Evolutionary conservation across 108 stramenopile species (phyloP).

Genomic region (Nannochloropsis oceanica): DNA sequence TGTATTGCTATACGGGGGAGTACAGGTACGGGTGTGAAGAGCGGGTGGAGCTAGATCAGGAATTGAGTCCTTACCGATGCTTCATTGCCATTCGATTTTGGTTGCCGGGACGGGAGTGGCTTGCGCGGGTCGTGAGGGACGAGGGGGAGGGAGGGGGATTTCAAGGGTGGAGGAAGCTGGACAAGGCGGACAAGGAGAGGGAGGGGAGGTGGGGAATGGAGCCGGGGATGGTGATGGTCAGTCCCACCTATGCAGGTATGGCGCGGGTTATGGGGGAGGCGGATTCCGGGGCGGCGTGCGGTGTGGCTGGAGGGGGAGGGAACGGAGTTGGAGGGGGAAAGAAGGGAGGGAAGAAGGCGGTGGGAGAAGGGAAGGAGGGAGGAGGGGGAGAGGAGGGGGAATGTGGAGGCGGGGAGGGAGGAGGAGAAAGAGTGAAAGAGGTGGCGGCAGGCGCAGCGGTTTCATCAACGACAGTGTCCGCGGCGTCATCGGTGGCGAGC

Average conservation of each 20-base stretch:
- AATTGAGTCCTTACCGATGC: neutral
- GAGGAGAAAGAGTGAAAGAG: neutral
- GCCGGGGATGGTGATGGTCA: neutral
- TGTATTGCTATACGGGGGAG: neutral
- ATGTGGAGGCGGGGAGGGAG: neutral
- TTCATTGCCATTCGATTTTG: neutral
- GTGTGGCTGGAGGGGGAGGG: neutral
- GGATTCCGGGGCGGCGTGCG: too few species aligned
- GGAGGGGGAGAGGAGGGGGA: neutral
- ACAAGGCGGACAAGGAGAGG: neutral
- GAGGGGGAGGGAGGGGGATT: neutral
- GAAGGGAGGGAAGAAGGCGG: neutral
- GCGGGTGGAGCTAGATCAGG: neutral
- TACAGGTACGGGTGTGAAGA: neutral
- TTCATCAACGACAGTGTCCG: neutral
- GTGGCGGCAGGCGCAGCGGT: neutral
- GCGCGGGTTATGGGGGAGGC: neutral
- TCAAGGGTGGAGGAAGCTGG: neutral
- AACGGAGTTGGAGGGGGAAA: neutral
- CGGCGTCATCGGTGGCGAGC: neutral
- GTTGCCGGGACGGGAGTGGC: neutral
- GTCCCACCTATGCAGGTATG: neutral
- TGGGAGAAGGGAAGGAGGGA: neutral
- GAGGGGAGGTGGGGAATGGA: neutral
- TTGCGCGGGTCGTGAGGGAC: neutral